Evolutionary conservation across 2,329 filamentous ascomycete genomes (phyloP).

Genomic region (Emmonsiellopsis sp.): DNA sequence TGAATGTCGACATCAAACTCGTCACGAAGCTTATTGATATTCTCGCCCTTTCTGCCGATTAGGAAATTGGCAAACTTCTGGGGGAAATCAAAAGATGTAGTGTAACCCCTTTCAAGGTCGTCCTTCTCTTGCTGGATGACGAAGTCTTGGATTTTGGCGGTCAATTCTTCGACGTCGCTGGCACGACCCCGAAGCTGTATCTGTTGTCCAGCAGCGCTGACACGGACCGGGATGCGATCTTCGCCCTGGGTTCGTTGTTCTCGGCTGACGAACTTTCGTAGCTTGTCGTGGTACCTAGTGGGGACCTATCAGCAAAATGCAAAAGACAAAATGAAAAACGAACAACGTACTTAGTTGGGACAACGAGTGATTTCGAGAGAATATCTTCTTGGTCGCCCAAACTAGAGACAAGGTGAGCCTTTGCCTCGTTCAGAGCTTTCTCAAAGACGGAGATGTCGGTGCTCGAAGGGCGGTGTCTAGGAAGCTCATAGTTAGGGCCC

Average conservation of each 20-base stretch:
- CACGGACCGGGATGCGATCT: conserved; percentile 48
- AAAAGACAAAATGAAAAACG: not conserved
- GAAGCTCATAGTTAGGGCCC: conserved; percentile 43
- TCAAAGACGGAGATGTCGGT: conserved; percentile 49
- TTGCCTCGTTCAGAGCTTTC: conserved; percentile 48
- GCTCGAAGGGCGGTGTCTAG: conserved; percentile 45
- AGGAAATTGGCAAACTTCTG: conserved; percentile 88
- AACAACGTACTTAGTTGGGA: conserved; percentile 41
- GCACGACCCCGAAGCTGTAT: conserved; percentile 70
- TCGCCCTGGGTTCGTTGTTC: conserved; percentile 44
- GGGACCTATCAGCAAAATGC: conserved; percentile 4
- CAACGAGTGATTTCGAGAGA: conserved; percentile 42
- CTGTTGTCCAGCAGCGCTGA: conserved; percentile 41
- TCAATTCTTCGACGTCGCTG: conserved; percentile 61
- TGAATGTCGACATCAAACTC: conserved; percentile 71
- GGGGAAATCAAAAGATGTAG: conserved; percentile 79
- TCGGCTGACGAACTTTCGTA: conserved; percentile 48
- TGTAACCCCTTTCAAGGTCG: conserved; percentile 87
- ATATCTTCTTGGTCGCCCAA: conserved; percentile 48
- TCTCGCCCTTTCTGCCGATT: conserved; percentile 57
- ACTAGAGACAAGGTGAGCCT: conserved; percentile 45
- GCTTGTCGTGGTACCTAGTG: conserved; percentile 51
- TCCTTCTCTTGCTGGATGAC: conserved; percentile 82
- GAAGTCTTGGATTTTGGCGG: conserved; percentile 65
- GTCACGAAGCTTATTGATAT: conserved; percentile 59